Percentiles rank a stretch among this genome's conserved stretches.
These are phyloP conservation scores for Citropsis articulata DNA, from an alignment of 345 rosid species.

Conservation along the genomic window DNA sequence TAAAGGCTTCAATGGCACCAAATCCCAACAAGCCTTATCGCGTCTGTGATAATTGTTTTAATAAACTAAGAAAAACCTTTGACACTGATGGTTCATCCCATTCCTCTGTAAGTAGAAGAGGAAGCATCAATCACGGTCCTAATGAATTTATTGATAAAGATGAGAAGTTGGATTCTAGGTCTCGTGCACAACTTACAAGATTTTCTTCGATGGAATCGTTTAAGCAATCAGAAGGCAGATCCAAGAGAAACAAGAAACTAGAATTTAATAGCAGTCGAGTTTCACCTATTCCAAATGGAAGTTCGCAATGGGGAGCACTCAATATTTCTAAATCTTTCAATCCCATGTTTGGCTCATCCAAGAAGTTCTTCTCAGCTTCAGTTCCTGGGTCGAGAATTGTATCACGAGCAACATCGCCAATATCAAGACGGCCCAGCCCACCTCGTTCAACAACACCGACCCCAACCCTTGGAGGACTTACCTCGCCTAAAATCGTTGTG, in stretches of 20 bases:
- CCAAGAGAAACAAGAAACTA: slow-evolving; percentile 81
- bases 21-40: slow-evolving; percentile 91
- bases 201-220: slow-evolving; percentile 82
- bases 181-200: slow-evolving; percentile 77
- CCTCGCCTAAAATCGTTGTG: slow-evolving; percentile 67
- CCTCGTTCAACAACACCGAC: slow-evolving; percentile 99
- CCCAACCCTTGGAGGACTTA: slow-evolving; percentile 87
- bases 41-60: slow-evolving; percentile 88
- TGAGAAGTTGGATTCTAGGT: slow-evolving; percentile 76
- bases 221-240: slow-evolving; percentile 67
- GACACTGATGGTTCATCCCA: slow-evolving; percentile 67
- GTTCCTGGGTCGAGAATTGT: slow-evolving; percentile 99
- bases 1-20: slow-evolving; percentile 97
- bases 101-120: slow-evolving; percentile 74
- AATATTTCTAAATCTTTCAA: slow-evolving; percentile 74
- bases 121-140: slow-evolving; percentile 60
- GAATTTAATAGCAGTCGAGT: slow-evolving; percentile 96
- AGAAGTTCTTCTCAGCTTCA: slow-evolving; percentile 96
- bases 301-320: slow-evolving; percentile 84
- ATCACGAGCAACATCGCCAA: slow-evolving; percentile 98
- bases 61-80: slow-evolving; percentile 68
- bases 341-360: slow-evolving; percentile 90
- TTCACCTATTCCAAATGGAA: slow-evolving; percentile 87
- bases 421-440: slow-evolving; percentile 90
- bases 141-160: slow-evolving; percentile 62